phyloP scores from a whole-genome alignment of 495 filamentous ascomycete genomes.

The Penicillium antarcticum region DNA sequence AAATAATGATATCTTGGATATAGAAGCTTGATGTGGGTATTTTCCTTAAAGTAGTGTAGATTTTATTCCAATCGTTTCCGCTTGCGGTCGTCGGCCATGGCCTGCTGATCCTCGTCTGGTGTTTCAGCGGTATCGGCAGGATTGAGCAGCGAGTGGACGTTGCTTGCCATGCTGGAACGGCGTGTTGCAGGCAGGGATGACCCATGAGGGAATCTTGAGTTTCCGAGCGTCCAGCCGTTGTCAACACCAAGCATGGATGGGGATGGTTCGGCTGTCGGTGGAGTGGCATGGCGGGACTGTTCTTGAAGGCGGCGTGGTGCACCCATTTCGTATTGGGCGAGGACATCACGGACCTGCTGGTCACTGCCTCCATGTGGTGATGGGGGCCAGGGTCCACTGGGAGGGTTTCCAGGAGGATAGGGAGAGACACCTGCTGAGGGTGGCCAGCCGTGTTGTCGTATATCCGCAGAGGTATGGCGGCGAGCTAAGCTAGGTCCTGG shows the following conservation, averaged over 20 bases:
- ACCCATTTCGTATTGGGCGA: constrained; percentile 79
- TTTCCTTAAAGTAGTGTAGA: background rate
- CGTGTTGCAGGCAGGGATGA: constrained; percentile 61
- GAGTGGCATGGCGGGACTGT: constrained; percentile 69
- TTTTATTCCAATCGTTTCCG: constrained; percentile 67
- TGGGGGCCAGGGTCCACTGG: constrained; percentile 72
- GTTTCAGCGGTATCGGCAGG: constrained; percentile 75
- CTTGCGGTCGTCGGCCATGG: constrained; percentile 65
- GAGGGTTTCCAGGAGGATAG: constrained; percentile 41
- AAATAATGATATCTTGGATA: constrained; percentile 1
- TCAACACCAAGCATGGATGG: constrained; percentile 48
- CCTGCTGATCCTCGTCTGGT: constrained; percentile 65
- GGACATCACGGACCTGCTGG: constrained; percentile 75
- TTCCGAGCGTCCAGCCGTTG: constrained; percentile 56
- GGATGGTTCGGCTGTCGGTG: constrained; percentile 55
- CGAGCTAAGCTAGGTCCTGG: constrained; percentile 70
- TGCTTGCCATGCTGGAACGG: constrained; percentile 71
- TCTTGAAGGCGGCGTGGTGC: constrained; percentile 52
- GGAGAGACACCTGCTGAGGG: constrained; percentile 59
- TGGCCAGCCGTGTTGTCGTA: constrained; percentile 86
- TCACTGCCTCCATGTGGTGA: constrained; percentile 76
- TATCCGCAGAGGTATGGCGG: constrained; percentile 94
- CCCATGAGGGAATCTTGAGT: constrained; percentile 39
- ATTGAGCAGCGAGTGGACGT: constrained; percentile 77
- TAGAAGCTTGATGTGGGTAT: constrained; percentile 12